Evolutionary conservation across 1,284 basidiomycete species (phyloP).

Genomic region (Puccinia coronata): DNA sequence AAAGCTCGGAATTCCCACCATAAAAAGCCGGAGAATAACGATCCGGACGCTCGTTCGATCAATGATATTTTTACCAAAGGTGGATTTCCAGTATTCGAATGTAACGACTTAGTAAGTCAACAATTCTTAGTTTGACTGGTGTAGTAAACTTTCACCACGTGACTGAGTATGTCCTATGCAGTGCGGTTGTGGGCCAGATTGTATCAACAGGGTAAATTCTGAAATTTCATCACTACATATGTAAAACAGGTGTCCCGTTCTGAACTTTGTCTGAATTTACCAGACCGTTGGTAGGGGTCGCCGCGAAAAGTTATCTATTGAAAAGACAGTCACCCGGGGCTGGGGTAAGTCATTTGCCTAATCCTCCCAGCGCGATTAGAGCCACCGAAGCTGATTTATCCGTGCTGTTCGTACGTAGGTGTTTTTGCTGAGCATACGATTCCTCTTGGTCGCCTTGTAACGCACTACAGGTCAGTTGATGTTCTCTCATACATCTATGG

Average conservation of each 20-base stretch:
- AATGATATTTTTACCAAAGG: neutral
- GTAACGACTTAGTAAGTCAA: constrained; percentile 22
- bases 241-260: neutral
- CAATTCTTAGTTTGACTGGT: neutral
- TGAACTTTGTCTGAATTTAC: neutral
- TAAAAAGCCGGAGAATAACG: constrained; percentile 28
- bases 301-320: constrained; percentile 33
- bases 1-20: constrained; percentile 22
- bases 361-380: neutral
- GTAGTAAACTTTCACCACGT: neutral
- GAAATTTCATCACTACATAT: neutral
- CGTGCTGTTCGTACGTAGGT: too few species aligned
- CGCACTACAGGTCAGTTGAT: constrained; percentile 36
- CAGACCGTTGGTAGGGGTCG: constrained; percentile 47
- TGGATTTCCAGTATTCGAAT: constrained; percentile 41
- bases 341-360: constrained; percentile 32
- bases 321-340: constrained; percentile 40
- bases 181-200: constrained; percentile 44
- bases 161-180: neutral
- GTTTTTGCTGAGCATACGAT: constrained; percentile 39
- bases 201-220: constrained; percentile 42
- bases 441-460: constrained; percentile 29
- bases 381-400: neutral
- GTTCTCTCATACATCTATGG: neutral
- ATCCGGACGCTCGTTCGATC: constrained; percentile 25